These are phyloP conservation scores for Fusarium pilosicola DNA, from an alignment of 2,329 filamentous ascomycete genomes.

Conservation along the genomic window DNA sequence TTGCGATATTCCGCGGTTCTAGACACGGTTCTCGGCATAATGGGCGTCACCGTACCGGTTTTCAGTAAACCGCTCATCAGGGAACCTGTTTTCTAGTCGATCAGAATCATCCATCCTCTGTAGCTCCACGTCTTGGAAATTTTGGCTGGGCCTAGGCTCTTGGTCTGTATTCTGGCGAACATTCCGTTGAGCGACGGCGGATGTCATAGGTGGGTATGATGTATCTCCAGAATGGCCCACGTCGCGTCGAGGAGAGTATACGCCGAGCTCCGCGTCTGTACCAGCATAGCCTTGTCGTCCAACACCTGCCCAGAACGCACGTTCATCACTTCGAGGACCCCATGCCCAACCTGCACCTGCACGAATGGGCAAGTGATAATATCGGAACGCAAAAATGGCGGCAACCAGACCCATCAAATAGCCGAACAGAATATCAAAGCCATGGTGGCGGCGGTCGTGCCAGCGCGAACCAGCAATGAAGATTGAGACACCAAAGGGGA, in stretches of 20 bases:
- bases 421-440: conserved; percentile 93
- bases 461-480: conserved; percentile 89
- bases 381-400: conserved; percentile 80
- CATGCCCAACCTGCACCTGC: conserved; percentile 88
- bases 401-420: conserved; percentile 78
- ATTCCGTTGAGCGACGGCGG: conserved; percentile 37
- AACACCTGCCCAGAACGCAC: conserved; percentile 83
- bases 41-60: conserved; percentile 13
- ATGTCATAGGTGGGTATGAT: conserved; percentile 41
- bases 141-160: conserved; percentile 27
- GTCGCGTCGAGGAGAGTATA: conserved; percentile 18
- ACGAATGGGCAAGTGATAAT: conserved; percentile 83
- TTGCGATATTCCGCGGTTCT: background rate
- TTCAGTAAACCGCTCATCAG: conserved; percentile 12
- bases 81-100: conserved; percentile 25
- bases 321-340: conserved; percentile 77
- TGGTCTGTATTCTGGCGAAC: conserved; percentile 16
- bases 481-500: conserved; percentile 78
- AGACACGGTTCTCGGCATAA: conserved; percentile 12
- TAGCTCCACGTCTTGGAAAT: conserved; percentile 50
- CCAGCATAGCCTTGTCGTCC: conserved; percentile 68
- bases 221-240: conserved; percentile 44
- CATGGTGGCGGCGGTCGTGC: conserved; percentile 89
- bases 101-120: conserved; percentile 33
- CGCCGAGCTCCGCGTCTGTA: conserved; percentile 46